phyloP scores from a whole-genome alignment of 768 basidiomycete species.

The Leucogyrophana mollusca region DNA sequence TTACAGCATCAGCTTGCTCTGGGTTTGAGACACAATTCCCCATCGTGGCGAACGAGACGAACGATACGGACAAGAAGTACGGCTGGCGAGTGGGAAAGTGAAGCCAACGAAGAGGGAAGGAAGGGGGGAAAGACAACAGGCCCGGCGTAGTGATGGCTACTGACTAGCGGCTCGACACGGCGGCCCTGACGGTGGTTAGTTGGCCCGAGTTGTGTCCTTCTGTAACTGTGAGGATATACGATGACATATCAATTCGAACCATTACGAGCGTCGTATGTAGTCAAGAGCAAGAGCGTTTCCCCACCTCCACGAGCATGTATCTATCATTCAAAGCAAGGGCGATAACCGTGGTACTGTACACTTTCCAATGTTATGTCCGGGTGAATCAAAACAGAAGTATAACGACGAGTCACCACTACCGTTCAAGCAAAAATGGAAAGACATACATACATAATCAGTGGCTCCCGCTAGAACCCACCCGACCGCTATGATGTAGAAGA shows the following conservation, averaged over 20 bases:
- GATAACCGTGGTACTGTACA: neutral
- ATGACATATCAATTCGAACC: too few relatives aligned
- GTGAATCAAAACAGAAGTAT: neutral
- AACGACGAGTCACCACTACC: neutral
- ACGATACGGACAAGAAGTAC: neutral
- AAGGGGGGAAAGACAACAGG: neutral
- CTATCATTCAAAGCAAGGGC: neutral
- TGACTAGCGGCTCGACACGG: too few relatives aligned
- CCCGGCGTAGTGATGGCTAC: too few relatives aligned
- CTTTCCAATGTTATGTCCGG: neutral
- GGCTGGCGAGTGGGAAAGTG: neutral
- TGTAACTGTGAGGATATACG: too few relatives aligned
- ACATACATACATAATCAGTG: neutral
- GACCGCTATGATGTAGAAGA: neutral
- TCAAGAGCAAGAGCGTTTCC: too few relatives aligned
- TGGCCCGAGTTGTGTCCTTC: too few relatives aligned
- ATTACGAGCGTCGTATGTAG: too few relatives aligned
- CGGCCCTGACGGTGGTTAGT: too few relatives aligned
- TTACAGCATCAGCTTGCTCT: conserved; percentile 45
- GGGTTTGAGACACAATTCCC: conserved; percentile 64
- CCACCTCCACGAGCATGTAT: neutral
- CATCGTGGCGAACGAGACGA: conserved; percentile 36
- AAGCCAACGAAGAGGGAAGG: too few relatives aligned
- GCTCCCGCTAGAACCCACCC: neutral
- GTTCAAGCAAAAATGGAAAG: neutral